Conservation (phyloP, 352 stramenopile genomes). For the Peronospora destructor region DNA sequence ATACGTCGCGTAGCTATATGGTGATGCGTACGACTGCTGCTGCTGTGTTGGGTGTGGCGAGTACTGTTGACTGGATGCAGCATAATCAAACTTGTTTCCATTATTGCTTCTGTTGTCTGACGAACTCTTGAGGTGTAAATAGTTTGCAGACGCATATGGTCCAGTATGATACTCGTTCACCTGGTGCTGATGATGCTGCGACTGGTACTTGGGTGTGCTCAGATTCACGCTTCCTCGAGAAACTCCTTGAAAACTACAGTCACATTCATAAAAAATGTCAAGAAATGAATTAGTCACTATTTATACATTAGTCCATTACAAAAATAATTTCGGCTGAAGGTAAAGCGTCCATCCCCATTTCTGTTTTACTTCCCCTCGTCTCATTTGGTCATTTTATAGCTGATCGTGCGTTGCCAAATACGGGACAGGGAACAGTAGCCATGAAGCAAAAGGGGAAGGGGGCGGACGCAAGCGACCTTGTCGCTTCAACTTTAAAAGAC, state of each 20-base stretch:
- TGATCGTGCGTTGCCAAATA: conserved; percentile 19
- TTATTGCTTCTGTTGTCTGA: conserved; percentile 14
- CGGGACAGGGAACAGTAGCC: conserved; percentile 17
- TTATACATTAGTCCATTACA: conserved; percentile 4
- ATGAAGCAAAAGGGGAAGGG: conserved; percentile 10
- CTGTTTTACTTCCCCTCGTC: conserved; percentile 18
- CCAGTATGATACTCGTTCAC: conserved; percentile 31
- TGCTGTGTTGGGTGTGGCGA: conserved; percentile 20
- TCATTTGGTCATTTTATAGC: conserved; percentile 9
- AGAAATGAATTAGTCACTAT: conserved; percentile 13
- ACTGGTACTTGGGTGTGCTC: conserved; percentile 21
- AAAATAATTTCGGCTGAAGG: no score
- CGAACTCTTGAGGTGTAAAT: conserved; percentile 24
- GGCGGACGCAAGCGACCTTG: conserved; percentile 11
- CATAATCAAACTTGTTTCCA: conserved; percentile 29
- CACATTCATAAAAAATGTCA: conserved; percentile 11
- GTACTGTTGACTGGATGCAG: conserved; percentile 23
- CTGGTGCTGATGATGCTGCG: conserved; percentile 33
- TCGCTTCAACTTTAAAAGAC: conserved; percentile 28
- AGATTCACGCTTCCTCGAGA: conserved; percentile 17
- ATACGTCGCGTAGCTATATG: conserved; percentile 33
- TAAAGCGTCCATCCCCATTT: conserved; percentile 30
- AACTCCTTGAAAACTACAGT: conserved; percentile 29
- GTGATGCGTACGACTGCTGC: conserved; percentile 27
- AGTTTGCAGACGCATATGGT: conserved; percentile 19